Evolutionary conservation across 768 basidiomycete species (phyloP).

Genomic region (Leccinum subgranulosum): DNA sequence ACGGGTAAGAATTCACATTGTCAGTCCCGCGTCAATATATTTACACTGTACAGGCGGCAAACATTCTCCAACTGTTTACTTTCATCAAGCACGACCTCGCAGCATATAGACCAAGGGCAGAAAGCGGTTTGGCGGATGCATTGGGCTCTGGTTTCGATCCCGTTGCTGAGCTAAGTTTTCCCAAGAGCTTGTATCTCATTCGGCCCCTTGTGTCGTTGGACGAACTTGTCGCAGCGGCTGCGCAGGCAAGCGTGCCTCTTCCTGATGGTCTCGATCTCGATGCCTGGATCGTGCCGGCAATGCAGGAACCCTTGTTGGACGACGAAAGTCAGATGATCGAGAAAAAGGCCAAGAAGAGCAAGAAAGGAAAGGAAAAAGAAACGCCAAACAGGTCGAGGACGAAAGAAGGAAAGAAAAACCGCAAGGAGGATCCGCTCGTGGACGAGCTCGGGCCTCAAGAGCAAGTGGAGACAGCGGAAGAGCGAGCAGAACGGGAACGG

Average conservation of each 20-base stretch:
- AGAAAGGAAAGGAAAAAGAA: conserved; percentile 47
- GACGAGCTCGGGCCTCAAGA: conserved; percentile 40
- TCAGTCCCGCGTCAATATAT: background rate
- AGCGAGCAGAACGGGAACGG: conserved; percentile 56
- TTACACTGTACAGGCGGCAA: conserved; percentile 61
- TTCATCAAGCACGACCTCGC: conserved; percentile 75
- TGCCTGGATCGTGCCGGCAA: conserved; percentile 74
- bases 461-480: conserved; percentile 54
- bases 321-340: conserved; percentile 37
- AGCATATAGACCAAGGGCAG: conserved; percentile 44
- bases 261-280: conserved; percentile 89
- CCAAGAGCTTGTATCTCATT: conserved; percentile 87
- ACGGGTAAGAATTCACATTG: conserved; percentile 51
- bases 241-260: conserved; percentile 76
- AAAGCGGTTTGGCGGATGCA: conserved; percentile 35
- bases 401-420: conserved; percentile 47
- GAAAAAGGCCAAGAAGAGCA: conserved; percentile 41
- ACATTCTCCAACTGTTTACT: conserved; percentile 67
- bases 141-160: conserved; percentile 39
- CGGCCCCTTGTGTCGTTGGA: conserved; percentile 72
- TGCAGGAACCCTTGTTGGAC: conserved; percentile 28
- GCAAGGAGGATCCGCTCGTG: conserved; percentile 18
- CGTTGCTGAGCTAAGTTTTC: conserved; percentile 52
- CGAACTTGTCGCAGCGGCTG: conserved; percentile 75
- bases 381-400: conserved; percentile 21